These are phyloP conservation scores for Penicillium rolfsii DNA, from an alignment of 2,329 filamentous ascomycete genomes.

Conservation along the genomic window DNA sequence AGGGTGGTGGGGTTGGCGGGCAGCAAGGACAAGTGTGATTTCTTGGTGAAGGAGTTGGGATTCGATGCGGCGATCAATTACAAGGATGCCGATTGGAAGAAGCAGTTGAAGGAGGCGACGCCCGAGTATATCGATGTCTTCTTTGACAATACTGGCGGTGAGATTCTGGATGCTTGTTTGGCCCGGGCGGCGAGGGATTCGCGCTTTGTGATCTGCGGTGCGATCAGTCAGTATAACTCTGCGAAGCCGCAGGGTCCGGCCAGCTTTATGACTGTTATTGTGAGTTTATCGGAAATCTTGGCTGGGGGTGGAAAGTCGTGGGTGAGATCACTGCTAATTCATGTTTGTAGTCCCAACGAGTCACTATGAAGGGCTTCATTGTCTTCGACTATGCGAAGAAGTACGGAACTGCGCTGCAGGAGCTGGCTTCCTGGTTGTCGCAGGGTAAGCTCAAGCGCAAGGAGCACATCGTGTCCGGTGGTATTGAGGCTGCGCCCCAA, in stretches of 20 bases:
- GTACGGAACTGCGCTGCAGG: conserved; percentile 60
- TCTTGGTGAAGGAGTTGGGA: conserved; percentile 66
- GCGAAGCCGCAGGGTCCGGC: conserved; percentile 59
- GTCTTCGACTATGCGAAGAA: conserved; percentile 68
- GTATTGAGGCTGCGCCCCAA: conserved; percentile 64
- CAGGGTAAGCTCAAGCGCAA: conserved; percentile 73
- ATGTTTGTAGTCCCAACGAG: conserved; percentile 37
- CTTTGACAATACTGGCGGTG: conserved; percentile 75
- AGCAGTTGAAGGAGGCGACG: conserved; percentile 64
- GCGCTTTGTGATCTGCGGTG: conserved; percentile 72
- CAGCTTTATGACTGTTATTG: conserved; percentile 48
- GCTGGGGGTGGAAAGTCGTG: too few relatives aligned
- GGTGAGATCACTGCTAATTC: conserved; percentile 18
- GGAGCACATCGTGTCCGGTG: conserved; percentile 72
- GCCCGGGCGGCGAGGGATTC: conserved; percentile 63
- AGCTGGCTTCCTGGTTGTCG: conserved; percentile 68
- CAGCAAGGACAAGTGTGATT: conserved; percentile 67
- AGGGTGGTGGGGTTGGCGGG: conserved; percentile 68
- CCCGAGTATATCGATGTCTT: conserved; percentile 67
- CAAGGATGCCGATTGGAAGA: conserved; percentile 64
- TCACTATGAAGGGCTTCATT: conserved; percentile 71
- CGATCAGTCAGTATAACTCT: conserved; percentile 70
- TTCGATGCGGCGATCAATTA: conserved; percentile 72
- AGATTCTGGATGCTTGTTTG: conserved; percentile 69
- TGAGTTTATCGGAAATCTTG: conserved; percentile 26